A percentile compares a stretch with the other conserved stretches of the same genome.
Evolutionary conservation across 116 monocot species (phyloP).

Genomic region (Trichopus zeylanicus): DNA sequence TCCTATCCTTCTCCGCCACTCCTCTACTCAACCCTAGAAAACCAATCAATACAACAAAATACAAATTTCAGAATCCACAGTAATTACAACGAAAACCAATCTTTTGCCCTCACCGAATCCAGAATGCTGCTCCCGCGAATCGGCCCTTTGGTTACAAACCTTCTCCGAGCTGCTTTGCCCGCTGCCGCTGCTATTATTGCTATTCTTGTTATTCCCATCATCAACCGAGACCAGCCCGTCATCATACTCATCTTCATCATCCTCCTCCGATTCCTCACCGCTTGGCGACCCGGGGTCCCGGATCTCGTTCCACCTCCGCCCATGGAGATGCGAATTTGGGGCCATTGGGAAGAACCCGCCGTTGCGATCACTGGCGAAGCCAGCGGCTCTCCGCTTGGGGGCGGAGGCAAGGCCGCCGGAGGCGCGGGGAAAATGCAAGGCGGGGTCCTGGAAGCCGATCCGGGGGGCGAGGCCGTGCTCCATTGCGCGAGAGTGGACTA

Average conservation of each 20-base stretch:
- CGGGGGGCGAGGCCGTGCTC: neutral
- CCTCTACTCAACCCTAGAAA: slow-evolving; percentile 28
- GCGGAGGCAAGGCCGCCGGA: neutral
- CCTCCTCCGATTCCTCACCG: slow-evolving; percentile 22
- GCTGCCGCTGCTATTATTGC: slow-evolving; percentile 48
- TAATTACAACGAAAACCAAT: neutral
- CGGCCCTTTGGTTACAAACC: slow-evolving; percentile 8
- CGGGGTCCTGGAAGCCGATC: neutral
- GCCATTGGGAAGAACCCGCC: neutral
- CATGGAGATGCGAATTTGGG: neutral
- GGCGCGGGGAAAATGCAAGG: neutral
- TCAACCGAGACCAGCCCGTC: slow-evolving; percentile 26
- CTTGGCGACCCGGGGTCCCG: neutral
- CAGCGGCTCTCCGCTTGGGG: too few relatives aligned
- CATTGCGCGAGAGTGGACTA: neutral
- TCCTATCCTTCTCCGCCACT: slow-evolving; percentile 12
- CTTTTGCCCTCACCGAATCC: slow-evolving; percentile 32
- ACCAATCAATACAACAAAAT: neutral
- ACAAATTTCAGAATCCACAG: neutral
- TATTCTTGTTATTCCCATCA: slow-evolving; percentile 16
- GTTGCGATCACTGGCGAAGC: neutral
- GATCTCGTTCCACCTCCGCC: neutral
- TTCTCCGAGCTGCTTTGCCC: slow-evolving; percentile 53
- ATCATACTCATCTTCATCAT: slow-evolving; percentile 32
- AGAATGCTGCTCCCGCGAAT: slow-evolving; percentile 19